phyloP scores from a whole-genome alignment of 1,284 basidiomycete genomes.

The Fistulinella staudtii region DNA sequence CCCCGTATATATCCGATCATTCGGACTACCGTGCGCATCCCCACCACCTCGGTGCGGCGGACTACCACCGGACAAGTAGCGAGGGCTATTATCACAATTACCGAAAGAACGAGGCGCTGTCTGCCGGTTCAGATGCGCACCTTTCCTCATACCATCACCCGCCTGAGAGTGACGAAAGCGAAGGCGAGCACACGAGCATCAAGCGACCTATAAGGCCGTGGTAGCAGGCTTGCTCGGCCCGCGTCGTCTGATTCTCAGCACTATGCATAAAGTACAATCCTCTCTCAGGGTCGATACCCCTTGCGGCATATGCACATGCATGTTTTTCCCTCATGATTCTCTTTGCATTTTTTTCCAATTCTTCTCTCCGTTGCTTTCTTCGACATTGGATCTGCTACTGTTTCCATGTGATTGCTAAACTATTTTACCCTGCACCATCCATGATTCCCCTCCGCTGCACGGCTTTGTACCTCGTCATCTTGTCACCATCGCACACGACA shows the following conservation, averaged over 20 bases:
- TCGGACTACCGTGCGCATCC: constrained; percentile 15
- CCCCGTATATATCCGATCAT: constrained; percentile 11
- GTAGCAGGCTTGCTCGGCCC: constrained; percentile 16
- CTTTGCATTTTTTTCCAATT: not conserved
- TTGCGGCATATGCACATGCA: not conserved
- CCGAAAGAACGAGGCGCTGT: constrained; percentile 15
- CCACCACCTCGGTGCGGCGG: constrained; percentile 9
- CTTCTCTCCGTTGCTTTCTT: constrained; percentile 6
- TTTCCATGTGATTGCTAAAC: constrained; percentile 10
- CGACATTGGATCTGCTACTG: constrained; percentile 11
- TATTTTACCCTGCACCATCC: constrained; percentile 16
- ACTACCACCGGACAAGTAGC: constrained; percentile 12
- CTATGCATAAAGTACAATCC: not conserved
- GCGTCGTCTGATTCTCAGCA: not conserved
- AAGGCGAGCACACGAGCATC: constrained; percentile 18
- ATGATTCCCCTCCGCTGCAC: constrained; percentile 17
- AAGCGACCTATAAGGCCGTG: constrained; percentile 34
- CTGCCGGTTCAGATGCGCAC: constrained; percentile 16
- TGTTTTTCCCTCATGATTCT: not conserved
- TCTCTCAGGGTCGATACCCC: not conserved
- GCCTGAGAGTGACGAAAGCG: constrained; percentile 28
- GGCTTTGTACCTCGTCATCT: constrained; percentile 12
- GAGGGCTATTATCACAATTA: constrained; percentile 8
- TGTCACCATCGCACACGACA: constrained; percentile 5
- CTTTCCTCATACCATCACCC: constrained; percentile 18